Evolutionary conservation across 345 rosid species (phyloP), one percentile per base, ranked within the genome.

Genomic region (Cardamine occulta): DNA sequence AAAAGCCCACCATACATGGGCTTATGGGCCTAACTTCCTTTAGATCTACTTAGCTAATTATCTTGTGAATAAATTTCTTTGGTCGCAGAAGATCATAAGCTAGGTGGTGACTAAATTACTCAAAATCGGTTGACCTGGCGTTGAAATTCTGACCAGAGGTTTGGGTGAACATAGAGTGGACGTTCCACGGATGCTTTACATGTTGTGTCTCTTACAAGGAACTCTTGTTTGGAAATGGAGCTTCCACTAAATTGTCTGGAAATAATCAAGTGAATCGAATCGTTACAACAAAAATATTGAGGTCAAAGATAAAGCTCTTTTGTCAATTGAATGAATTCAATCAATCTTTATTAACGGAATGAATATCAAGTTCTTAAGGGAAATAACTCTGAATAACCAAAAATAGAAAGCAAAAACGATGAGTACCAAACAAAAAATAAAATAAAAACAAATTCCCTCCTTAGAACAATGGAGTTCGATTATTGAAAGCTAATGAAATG

Each of bases 11-110:
- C 6, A 23, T 34, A 32, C 23, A 57, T 57, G 60, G 66, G 68
- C 74, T 60, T 37, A 67, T 35, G 54, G 68, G 73, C 62, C 55
- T 59, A 21, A 45, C 11, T 51, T 8, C 2, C 28, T 61, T 51
- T 49, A 2, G 1, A 10, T 52, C 15, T 53, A 12, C 57, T 2
- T 17, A 2, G 10, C 53, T 15, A n/a, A n/a, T 45, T 45, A 45
- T 44, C 49, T 47, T 47, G 17, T 45, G 49, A 5, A 45, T 28
- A 26, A 26, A 26, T 26, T 24, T 4, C 31, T 4, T 4, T 28
- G 31, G 31, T 12, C 11, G 0, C 4, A 10, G 10, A 31, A 31
- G n/a, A 35, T 35, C 34, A 31, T 31, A 31, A 31, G 37, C 37
- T 8, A 8, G 9, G 37, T n/a, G n/a, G n/a, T n/a, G n/a, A n/a